phyloP scores from a whole-genome alignment of 345 rosid genomes.

The Melaleuca alternifolia region DNA sequence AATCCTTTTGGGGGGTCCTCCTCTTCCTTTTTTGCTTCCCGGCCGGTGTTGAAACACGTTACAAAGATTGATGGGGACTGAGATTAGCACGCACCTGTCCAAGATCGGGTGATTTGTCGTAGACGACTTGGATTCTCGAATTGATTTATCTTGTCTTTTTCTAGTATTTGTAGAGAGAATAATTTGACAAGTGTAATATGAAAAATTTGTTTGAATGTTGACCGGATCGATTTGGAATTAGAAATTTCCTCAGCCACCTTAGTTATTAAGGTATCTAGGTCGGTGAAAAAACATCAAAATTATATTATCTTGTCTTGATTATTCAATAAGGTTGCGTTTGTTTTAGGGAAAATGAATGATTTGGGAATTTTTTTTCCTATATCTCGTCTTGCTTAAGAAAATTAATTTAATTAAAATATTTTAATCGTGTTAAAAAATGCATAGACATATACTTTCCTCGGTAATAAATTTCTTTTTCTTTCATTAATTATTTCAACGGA shows the following conservation, averaged over 20 bases:
- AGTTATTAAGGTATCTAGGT: background rate
- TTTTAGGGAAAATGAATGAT: too few relatives aligned
- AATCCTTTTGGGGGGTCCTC: background rate
- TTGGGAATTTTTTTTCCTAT: too few relatives aligned
- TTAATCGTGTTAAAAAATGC: too few relatives aligned
- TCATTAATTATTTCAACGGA: too few relatives aligned
- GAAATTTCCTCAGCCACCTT: background rate
- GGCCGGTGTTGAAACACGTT: background rate
- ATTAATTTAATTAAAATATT: too few relatives aligned
- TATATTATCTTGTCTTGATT: background rate
- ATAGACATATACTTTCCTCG: too few relatives aligned
- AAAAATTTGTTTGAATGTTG: background rate
- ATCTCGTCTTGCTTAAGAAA: too few relatives aligned
- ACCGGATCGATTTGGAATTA: background rate
- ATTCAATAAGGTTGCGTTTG: background rate
- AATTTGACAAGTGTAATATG: background rate
- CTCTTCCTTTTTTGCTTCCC: background rate
- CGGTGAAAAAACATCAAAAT: background rate
- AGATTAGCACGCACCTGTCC: background rate
- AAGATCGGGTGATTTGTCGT: background rate
- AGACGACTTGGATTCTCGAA: background rate
- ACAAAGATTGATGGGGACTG: background rate
- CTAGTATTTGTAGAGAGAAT: background rate
- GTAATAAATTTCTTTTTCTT: too few relatives aligned
- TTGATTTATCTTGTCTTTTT: background rate